Conservation (phyloP, 352 stramenopile species). For the Phytophthora gonapodyides region DNA sequence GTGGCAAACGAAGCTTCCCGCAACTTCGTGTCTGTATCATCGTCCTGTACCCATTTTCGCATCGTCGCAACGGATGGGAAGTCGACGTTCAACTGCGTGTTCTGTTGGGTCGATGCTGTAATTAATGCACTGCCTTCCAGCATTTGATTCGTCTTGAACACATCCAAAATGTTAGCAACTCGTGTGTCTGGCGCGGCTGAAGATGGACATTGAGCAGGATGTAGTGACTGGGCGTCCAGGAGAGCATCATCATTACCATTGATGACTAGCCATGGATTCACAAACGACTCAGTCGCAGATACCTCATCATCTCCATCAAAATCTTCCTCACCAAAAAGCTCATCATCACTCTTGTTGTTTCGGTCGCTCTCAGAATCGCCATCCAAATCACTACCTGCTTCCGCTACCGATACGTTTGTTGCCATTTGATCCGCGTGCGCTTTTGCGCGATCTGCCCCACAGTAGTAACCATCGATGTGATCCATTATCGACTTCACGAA, state of each 20-base stretch:
- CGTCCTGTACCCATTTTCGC: neutral
- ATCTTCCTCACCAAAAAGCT: no score
- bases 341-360: no score
- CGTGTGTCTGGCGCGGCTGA: neutral
- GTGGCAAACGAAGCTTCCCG: neutral
- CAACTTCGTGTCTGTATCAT: neutral
- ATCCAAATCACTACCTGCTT: no score
- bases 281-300: neutral
- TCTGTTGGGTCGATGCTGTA: neutral
- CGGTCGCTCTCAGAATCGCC: no score
- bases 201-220: neutral
- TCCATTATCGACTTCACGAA: constrained; percentile 1
- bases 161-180: neutral
- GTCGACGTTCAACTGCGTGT: neutral
- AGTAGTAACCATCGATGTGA: constrained; percentile 8
- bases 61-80: neutral
- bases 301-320: neutral
- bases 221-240: neutral
- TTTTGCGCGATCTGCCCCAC: neutral
- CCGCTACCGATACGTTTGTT: no score
- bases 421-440: no score
- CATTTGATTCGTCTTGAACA: neutral
- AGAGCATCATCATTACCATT: neutral
- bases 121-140: neutral
- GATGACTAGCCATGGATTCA: neutral